phyloP scores from a whole-genome alignment of 768 basidiomycete species.

The Boletus subparvulus region DNA sequence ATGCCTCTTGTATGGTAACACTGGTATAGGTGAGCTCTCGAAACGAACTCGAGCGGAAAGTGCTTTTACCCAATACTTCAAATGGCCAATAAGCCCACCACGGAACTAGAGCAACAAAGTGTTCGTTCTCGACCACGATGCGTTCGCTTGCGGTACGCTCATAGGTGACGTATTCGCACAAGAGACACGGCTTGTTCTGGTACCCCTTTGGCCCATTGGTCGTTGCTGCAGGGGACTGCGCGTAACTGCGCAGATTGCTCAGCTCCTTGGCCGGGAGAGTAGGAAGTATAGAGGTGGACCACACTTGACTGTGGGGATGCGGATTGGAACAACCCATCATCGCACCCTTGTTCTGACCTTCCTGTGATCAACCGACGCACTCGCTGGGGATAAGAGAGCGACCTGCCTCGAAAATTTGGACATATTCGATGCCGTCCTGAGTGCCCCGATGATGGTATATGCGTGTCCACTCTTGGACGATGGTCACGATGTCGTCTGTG shows the following conservation, averaged over 20 bases:
- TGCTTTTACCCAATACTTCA: conserved; percentile 63
- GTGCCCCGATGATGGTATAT: conserved; percentile 60
- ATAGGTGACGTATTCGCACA: conserved; percentile 76
- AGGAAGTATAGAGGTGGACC: conserved; percentile 76
- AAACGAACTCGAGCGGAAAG: background rate
- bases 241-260: conserved; percentile 51
- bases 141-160: conserved; percentile 61
- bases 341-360: conserved; percentile 75
- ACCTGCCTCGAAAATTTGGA: conserved; percentile 83
- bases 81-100: conserved; percentile 98
- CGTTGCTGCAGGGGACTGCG: conserved; percentile 33
- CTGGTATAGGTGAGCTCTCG: conserved; percentile 35
- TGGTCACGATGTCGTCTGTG: conserved; percentile 52
- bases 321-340: conserved; percentile 97
- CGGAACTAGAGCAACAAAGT: conserved; percentile 85
- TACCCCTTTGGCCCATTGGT: conserved; percentile 55
- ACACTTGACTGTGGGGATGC: conserved; percentile 90
- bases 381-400: background rate
- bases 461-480: conserved; percentile 73
- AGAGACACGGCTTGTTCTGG: conserved; percentile 59
- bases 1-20: conserved; percentile 76
- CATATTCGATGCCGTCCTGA: conserved; percentile 70
- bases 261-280: conserved; percentile 70
- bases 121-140: conserved; percentile 66
- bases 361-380: conserved; percentile 1